These are phyloP conservation scores for Pyrus communis DNA, from an alignment of 306 rosid genomes.

Conservation along the genomic window DNA sequence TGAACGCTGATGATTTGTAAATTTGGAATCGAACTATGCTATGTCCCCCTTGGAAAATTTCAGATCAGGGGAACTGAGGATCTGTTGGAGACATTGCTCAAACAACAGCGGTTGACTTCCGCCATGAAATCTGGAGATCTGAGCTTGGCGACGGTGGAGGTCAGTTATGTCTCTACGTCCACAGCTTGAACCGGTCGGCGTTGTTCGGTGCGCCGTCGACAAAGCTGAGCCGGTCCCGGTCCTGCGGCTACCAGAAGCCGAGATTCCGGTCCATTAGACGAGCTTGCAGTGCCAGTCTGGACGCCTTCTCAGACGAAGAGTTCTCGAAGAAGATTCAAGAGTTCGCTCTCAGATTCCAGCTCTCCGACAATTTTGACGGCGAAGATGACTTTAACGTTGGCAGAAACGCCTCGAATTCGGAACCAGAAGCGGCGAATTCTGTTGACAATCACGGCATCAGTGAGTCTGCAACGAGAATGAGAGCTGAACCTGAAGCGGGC, in stretches of 20 bases:
- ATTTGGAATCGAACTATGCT: too few species aligned
- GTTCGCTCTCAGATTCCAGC: conserved; percentile 55
- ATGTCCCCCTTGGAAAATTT: too few species aligned
- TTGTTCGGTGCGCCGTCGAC: conserved; percentile 27
- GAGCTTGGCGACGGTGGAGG: conserved; percentile 23
- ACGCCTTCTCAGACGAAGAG: conserved; percentile 70
- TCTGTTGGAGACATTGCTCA: too few species aligned
- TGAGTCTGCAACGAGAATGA: not conserved
- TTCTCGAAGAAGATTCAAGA: conserved; percentile 71
- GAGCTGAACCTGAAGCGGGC: too few species aligned
- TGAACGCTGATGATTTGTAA: too few species aligned
- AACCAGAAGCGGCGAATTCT: conserved; percentile 1
- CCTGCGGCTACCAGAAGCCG: conserved; percentile 21
- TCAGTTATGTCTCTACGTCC: conserved; percentile 26
- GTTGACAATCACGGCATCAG: not conserved
- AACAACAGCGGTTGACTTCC: too few species aligned
- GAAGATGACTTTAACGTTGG: not conserved
- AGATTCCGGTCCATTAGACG: conserved; percentile 23
- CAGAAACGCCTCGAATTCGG: conserved; percentile 2
- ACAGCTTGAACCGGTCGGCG: conserved; percentile 30
- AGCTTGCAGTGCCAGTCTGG: conserved; percentile 53
- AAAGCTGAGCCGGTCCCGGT: conserved; percentile 34
- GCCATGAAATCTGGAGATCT: too few species aligned
- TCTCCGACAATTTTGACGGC: conserved; percentile 11
- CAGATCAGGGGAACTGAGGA: too few species aligned